These are phyloP conservation scores for Coniella lustricola DNA, from an alignment of 2,329 filamentous ascomycete species.

Conservation along the genomic window DNA sequence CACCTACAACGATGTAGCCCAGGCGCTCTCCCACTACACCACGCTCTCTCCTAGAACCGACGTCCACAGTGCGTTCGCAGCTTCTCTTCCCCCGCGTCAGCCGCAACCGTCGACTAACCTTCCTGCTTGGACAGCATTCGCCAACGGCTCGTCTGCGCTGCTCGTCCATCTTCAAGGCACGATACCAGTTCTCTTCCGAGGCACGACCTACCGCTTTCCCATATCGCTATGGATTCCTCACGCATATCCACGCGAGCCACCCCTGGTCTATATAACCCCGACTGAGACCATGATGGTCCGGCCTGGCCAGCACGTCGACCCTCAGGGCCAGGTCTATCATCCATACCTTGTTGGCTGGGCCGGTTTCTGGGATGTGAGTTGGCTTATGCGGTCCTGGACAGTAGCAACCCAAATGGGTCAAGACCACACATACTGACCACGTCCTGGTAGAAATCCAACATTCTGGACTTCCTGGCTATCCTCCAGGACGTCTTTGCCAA, in stretches of 20 bases:
- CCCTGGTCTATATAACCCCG: slow-evolving; percentile 82
- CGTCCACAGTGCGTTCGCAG: slow-evolving; percentile 69
- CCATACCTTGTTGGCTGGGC: slow-evolving; percentile 89
- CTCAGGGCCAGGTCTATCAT: slow-evolving; percentile 90
- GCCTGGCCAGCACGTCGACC: slow-evolving; percentile 89
- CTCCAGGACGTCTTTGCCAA: slow-evolving; percentile 85
- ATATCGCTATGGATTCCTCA: slow-evolving; percentile 91
- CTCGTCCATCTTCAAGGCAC: slow-evolving; percentile 83
- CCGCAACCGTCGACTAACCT: slow-evolving; percentile 12
- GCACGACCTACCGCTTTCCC: slow-evolving; percentile 83
- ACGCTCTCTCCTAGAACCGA: slow-evolving; percentile 82
- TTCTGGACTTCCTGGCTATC: slow-evolving; percentile 76
- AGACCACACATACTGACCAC: too few relatives aligned
- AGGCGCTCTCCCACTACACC: slow-evolving; percentile 70
- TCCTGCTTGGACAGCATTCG: slow-evolving; percentile 57
- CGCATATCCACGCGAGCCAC: slow-evolving; percentile 77
- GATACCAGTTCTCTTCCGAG: slow-evolving; percentile 84
- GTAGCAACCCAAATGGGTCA: too few relatives aligned
- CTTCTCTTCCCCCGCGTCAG: slow-evolving; percentile 2
- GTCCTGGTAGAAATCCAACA: slow-evolving; percentile 63
- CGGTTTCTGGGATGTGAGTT: slow-evolving; percentile 80
- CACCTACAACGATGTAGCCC: slow-evolving; percentile 85
- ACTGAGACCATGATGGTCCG: slow-evolving; percentile 83
- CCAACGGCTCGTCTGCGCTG: slow-evolving; percentile 79
- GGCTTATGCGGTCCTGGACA: not conserved